Evolutionary conservation across 768 basidiomycete genomes (phyloP).

Genomic region (Saitozyma podzolica): DNA sequence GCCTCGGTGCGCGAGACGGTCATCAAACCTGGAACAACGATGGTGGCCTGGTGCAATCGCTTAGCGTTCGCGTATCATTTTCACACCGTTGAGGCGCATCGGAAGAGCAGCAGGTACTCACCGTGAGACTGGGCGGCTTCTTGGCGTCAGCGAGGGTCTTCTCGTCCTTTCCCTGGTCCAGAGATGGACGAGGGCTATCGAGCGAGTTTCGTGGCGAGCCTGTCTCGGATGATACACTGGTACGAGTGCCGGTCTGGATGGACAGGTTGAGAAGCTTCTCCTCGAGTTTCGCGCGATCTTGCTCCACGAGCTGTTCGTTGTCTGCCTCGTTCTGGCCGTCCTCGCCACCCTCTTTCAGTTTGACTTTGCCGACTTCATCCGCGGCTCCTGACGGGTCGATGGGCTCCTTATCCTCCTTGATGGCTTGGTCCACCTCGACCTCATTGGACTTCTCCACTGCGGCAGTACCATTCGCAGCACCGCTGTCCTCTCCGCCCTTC

Average conservation of each 20-base stretch:
- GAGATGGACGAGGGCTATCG: slow-evolving; percentile 19
- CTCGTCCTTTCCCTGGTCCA: slow-evolving; percentile 33
- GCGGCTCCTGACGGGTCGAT: neutral
- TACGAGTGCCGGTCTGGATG: slow-evolving; percentile 15
- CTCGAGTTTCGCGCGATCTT: slow-evolving; percentile 28
- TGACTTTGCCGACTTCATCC: slow-evolving; percentile 23
- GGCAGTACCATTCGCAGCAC: too few relatives aligned
- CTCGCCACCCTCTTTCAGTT: slow-evolving; percentile 37
- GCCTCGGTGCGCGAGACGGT: slow-evolving; percentile 53
- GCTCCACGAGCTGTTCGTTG: slow-evolving; percentile 21
- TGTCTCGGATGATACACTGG: neutral
- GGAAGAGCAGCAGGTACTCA: slow-evolving; percentile 13
- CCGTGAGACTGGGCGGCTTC: slow-evolving; percentile 45
- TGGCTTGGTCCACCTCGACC: too few relatives aligned
- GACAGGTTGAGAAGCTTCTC: slow-evolving; percentile 33
- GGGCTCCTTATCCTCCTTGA: neutral
- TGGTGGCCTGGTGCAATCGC: slow-evolving; percentile 42
- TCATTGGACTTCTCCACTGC: too few relatives aligned
- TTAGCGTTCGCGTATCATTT: too few relatives aligned
- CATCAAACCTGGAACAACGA: slow-evolving; percentile 56
- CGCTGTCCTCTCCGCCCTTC: slow-evolving; percentile 3
- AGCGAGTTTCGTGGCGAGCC: neutral
- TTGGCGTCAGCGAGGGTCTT: slow-evolving; percentile 24
- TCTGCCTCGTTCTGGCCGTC: slow-evolving; percentile 13
- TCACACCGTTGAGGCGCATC: too few relatives aligned